Evolutionary conservation across 73 alveolate species (phyloP).

Genomic region (Paramecium primaurelia): DNA sequence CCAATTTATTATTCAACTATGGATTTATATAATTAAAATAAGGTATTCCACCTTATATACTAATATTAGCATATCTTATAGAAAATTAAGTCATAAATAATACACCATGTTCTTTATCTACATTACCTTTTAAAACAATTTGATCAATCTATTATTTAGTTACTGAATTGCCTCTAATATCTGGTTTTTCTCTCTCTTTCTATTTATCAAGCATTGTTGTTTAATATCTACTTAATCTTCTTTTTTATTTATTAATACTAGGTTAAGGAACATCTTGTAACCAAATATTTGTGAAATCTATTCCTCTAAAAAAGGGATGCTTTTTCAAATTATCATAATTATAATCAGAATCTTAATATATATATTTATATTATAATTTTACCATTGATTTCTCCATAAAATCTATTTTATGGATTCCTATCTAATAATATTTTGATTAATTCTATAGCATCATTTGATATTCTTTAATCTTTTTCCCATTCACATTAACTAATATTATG

Average conservation of each 20-base stretch:
- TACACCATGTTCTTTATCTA: conserved; percentile 10
- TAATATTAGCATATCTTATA: neutral
- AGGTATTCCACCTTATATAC: neutral
- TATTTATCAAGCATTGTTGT: neutral
- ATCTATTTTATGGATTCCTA: neutral
- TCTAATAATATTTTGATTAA: neutral
- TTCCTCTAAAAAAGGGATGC: neutral
- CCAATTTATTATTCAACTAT: neutral
- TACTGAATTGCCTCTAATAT: neutral
- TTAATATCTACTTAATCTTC: neutral
- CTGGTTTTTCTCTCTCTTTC: neutral
- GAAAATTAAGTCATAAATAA: neutral
- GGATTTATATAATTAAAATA: neutral
- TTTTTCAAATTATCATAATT: neutral
- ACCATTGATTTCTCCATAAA: neutral
- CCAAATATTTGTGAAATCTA: neutral
- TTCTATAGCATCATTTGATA: neutral
- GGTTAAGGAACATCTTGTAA: neutral
- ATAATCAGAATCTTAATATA: neutral
- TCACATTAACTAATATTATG: neutral
- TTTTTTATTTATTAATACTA: neutral
- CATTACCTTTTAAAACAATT: neutral
- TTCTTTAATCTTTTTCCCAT: neutral
- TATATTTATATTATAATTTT: no score
- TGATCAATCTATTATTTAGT: neutral